phyloP scores from a whole-genome alignment of 2,329 filamentous ascomycete genomes.

The Fusarium sp. region DNA sequence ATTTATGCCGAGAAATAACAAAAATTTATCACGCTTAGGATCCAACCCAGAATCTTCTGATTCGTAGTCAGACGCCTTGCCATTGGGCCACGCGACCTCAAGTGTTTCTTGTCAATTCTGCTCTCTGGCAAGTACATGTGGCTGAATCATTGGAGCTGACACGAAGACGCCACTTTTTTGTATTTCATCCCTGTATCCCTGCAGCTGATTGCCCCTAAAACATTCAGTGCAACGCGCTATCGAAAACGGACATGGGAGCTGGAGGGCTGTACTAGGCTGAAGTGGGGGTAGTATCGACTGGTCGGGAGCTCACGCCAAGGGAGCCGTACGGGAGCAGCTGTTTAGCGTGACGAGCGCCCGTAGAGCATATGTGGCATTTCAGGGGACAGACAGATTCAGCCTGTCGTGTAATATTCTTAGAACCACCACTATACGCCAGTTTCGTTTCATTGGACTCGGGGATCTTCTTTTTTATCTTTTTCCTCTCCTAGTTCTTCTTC shows the following conservation, averaged over 20 bases:
- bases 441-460: slow-evolving; percentile 43
- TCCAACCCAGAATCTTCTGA: slow-evolving; percentile 49
- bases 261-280: slow-evolving; percentile 34
- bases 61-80: slow-evolving; percentile 49
- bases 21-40: slow-evolving; percentile 42
- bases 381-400: slow-evolving; percentile 41
- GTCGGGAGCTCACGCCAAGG: slow-evolving; percentile 37
- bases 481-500: slow-evolving; percentile 25
- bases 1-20: not conserved
- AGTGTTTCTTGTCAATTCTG: not conserved
- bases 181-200: slow-evolving; percentile 21
- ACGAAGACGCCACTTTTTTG: not conserved
- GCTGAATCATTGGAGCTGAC: accelerated
- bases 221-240: slow-evolving; percentile 38
- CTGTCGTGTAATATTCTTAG: slow-evolving; percentile 40
- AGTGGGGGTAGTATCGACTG: slow-evolving; percentile 43
- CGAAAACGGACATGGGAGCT: slow-evolving; percentile 30
- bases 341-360: slow-evolving; percentile 30
- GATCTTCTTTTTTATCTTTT: slow-evolving; percentile 32
- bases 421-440: slow-evolving; percentile 39
- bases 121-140: not conserved
- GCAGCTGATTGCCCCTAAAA: slow-evolving; percentile 43
- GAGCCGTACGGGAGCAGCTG: slow-evolving; percentile 36
- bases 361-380: slow-evolving; percentile 51
- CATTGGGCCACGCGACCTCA: slow-evolving; percentile 39